Base-by-base conservation (phyloP, 352 stramenopile genomes). In the Phytophthora lateralis region DNA sequence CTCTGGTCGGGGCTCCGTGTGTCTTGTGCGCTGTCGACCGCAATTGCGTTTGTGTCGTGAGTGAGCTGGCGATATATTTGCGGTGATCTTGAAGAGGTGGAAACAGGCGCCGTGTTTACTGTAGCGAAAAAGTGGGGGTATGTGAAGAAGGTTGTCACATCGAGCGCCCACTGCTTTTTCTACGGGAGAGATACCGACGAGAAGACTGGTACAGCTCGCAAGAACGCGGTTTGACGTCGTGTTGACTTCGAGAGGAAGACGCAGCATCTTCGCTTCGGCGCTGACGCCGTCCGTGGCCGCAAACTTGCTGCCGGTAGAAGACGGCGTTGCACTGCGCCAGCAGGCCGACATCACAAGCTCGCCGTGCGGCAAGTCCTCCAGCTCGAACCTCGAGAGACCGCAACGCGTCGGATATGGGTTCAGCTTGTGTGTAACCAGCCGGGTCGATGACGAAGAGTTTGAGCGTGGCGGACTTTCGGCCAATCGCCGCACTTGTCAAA, bases 21-120 rank as follows among this genome's bases (percentile, higher is more conserved):
- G 44, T 30, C 30, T 27, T 37, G 10, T 60, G 49, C 9, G 48
- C 15, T 50, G 20, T 46, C 26, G n/a, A 11, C 17, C 14, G 50
- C 27, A 26, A 35, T 51, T 56, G 34, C 32, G 49, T 32, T 66
- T 60, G 42, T 65, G 48, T 27, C 18, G 34, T n/a, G 24, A 30
- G 34, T n/a, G 24, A 30, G 26, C 26, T 4, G 27, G 24, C 44
- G 38, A 59, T 49, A 45, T 27, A 34, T 62, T 46, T 50, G 27
- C 41, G 37, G 50, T 62, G 50, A 55, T 69, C 53, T 63, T 69
- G 51, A 58, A 62, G 44, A 29, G 29, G 58, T 60, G 32, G 30
- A 17, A 26, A 51, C 21, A 15, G 30, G 27, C 21, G 8, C 15
- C 11, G 55, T 67, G 51, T 57, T 67, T 67, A 56, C 59, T 51